Evolutionary conservation across 2,329 filamentous ascomycete species (phyloP), one percentile per base, ranked within the genome.

Genomic region (Pseudocercospora eumusae): DNA sequence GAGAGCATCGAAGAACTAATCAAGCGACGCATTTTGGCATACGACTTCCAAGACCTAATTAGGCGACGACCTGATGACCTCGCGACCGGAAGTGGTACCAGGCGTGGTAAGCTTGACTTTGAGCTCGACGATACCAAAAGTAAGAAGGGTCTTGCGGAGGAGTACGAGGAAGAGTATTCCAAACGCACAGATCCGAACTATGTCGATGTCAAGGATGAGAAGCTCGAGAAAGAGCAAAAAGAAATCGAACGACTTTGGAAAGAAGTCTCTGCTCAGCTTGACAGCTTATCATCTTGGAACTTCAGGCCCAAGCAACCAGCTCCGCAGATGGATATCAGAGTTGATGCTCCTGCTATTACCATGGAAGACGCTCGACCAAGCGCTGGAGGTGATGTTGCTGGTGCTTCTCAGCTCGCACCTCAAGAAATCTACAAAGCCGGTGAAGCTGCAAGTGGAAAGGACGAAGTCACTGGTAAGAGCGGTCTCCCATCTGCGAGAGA

Each of bases 351-450:
- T n/a, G 92, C 91, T 3, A 88, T 98, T 67, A 84, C 86, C 68
- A 96, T 98, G 90, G 95, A 99, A 80, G 95, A 99, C 73, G 93
- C 92, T 1, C 89, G 96, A 70, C 93, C 95, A 7, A 88, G 89
- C 15, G 91, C 89, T 0, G 90, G 90, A 47, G 87, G 88, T 71
- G 91, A 89, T 45, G 86, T 92, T 62, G 82, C 83, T 13, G 86
- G 86, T 25, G 75, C 78, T 25, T 90, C 88, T 71, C 89, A 89
- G 81, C 84, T 99, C 63, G 95, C 95, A 50, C 95, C 95, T 2
- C 95, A 98, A 74, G 95, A 99, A 77, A 83, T 99, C 25, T 99
- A 98, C 81, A 87, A 86, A 70, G 87, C 91, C n/a, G 87, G 88
- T 64, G 87, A 89, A 70, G 71, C 69, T 1, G 66, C 63, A 84